Evolutionary conservation across 768 basidiomycete species (phyloP), one percentile per base, ranked within the genome.

Genomic region (Mrakia hoshinonis): DNA sequence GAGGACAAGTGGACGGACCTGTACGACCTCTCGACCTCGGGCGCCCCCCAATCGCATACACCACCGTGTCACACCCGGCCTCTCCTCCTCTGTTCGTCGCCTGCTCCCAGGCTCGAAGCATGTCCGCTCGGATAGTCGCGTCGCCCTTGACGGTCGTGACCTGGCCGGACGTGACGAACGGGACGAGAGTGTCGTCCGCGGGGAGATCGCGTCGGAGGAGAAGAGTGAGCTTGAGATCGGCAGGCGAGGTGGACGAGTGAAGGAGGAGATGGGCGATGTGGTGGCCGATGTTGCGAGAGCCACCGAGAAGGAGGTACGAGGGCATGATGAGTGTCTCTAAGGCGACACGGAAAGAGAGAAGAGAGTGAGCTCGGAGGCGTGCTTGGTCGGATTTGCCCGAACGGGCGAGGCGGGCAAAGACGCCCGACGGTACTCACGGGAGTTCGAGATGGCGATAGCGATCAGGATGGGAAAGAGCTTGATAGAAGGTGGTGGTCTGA

Each of bases 301-400:
- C 58, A 6, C 58, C 58, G 36, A 61, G 58, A 20, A 61, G 58
- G 58, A 61, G 58, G 20, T 34, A 20, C 20, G 49, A 51, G 49
- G 49, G 49, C 49, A 51, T 51, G 49, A n/a, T 43, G 15, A 15
- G 43, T 6, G 43, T 43, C 43, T 43, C 15, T 6, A 43, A 43
- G 43, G 43, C n/a, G n/a, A n/a, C n/a, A n/a, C n/a, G n/a, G n/a
- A n/a, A n/a, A n/a, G n/a, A n/a, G n/a, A n/a, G n/a, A n/a, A n/a
- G n/a, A n/a, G n/a, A n/a, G n/a, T n/a, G n/a, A n/a, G 43, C 6
- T 43, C 7, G 43, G 43, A 15, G 43, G 43, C 7, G 43, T 6
- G 6, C 43, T 7, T 7, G 43, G 15, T 43, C 43, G 43, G 43
- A 43, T 15, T 7, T 43, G 43, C 43, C 43, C 43, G 43, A 43